phyloP scores from a whole-genome alignment of 2,329 filamentous ascomycete species.

The Mollisiaceae sp. region DNA sequence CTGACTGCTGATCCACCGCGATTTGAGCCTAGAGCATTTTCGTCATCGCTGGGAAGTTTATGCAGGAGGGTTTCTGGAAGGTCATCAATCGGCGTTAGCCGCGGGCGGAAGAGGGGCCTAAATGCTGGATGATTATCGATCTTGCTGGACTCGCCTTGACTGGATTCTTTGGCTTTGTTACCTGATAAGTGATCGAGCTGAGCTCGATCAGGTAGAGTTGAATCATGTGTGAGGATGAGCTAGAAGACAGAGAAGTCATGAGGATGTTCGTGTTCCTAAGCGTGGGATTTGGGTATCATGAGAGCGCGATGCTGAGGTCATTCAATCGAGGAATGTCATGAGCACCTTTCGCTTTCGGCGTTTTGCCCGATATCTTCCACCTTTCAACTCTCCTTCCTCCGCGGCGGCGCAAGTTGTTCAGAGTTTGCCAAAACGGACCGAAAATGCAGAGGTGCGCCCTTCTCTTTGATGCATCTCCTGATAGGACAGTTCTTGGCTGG shows the following conservation, averaged over 20 bases:
- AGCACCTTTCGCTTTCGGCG: neutral
- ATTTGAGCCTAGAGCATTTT: conserved; percentile 3
- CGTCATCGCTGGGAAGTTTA: conserved; percentile 17
- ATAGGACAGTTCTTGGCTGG: conserved; percentile 27
- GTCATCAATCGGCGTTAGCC: conserved; percentile 8
- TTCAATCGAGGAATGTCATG: conserved; percentile 10
- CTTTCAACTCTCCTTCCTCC: conserved; percentile 4
- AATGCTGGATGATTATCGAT: neutral
- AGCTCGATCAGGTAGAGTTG: neutral
- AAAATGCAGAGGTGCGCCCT: conserved; percentile 25
- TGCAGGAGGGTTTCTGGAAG: conserved; percentile 24
- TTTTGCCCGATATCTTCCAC: conserved; percentile 12
- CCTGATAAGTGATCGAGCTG: conserved; percentile 5
- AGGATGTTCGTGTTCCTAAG: conserved; percentile 1
- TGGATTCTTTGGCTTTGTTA: neutral
- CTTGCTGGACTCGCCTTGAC: neutral
- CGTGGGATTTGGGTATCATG: neutral
- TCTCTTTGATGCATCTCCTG: conserved; percentile 22
- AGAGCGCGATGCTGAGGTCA: neutral
- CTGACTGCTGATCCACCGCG: conserved; percentile 8
- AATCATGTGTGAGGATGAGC: conserved; percentile 9
- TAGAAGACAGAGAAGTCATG: neutral
- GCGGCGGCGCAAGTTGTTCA: neutral
- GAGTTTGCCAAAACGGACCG: conserved; percentile 26
- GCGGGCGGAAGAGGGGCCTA: neutral